phyloP scores from a whole-genome alignment of 257 asterid species.

The Marsdenia floribunda region DNA sequence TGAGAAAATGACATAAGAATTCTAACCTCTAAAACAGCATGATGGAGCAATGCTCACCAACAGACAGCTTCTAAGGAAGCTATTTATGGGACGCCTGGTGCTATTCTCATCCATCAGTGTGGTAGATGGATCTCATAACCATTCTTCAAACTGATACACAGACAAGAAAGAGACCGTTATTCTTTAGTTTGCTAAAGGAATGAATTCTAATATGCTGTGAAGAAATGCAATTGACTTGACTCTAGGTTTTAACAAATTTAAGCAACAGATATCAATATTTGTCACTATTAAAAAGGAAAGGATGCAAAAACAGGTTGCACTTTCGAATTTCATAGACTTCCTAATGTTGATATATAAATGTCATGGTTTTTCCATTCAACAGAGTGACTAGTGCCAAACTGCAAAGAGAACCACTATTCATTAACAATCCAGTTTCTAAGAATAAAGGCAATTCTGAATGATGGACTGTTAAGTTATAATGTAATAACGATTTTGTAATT shows the following conservation, averaged over 20 bases:
- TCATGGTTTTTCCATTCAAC: neutral
- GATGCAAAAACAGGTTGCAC: neutral
- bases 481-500: neutral
- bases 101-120: conserved; percentile 4
- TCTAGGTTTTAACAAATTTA: neutral
- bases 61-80: neutral
- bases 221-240: neutral
- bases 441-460: neutral
- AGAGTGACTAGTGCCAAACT: neutral
- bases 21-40: conserved; percentile 12
- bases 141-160: conserved; percentile 7
- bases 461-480: neutral
- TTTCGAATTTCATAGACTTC: neutral
- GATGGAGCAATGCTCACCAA: neutral
- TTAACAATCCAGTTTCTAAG: neutral
- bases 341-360: neutral
- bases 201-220: neutral
- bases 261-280: neutral
- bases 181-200: neutral
- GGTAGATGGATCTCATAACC: neutral
- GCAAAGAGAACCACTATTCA: neutral
- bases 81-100: neutral
- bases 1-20: neutral
- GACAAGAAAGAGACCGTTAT: neutral
- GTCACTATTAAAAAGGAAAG: neutral